A percentile compares a stretch with the other conserved stretches of the same genome.
These are phyloP conservation scores for Brassica incana DNA, from an alignment of 345 rosid genomes.

Conservation along the genomic window DNA sequence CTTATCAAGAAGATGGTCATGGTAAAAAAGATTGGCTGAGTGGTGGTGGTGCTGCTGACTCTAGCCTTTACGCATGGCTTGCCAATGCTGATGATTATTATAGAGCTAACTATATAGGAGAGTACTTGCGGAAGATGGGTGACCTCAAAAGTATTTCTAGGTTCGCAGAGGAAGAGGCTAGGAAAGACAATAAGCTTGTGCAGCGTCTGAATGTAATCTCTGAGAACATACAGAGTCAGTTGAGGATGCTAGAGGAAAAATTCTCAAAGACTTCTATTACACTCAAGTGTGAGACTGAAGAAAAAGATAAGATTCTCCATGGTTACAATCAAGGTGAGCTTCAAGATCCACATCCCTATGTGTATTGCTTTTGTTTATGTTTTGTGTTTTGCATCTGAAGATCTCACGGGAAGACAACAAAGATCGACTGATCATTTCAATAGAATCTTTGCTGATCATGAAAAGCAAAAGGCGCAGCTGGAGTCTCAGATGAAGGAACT, in stretches of 20 bases:
- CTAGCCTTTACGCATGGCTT: conserved; percentile 87
- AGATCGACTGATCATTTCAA: conserved; percentile 74
- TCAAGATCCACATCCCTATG: conserved; percentile 9
- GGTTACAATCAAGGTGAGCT: conserved; percentile 73
- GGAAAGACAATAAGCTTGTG: conserved; percentile 71
- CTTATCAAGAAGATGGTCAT: conserved; percentile 76
- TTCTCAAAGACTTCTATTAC: conserved; percentile 55
- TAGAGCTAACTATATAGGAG: conserved; percentile 63
- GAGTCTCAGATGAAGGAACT: conserved; percentile 78
- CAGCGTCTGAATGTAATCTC: conserved; percentile 53
- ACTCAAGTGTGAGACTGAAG: conserved; percentile 53
- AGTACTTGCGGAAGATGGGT: conserved; percentile 68
- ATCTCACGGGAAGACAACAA: conserved; percentile 71
- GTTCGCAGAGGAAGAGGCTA: conserved; percentile 82
- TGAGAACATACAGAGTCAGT: conserved; percentile 54
- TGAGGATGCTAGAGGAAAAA: conserved; percentile 59
- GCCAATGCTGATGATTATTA: conserved; percentile 85
- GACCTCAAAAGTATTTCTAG: conserved; percentile 76
- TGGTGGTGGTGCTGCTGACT: conserved; percentile 41
- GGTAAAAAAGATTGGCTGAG: conserved; percentile 73
- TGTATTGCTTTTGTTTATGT: conserved; percentile 19
- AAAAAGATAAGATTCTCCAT: conserved; percentile 79
- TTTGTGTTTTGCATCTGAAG: conserved; percentile 44
- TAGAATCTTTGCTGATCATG: conserved; percentile 79
- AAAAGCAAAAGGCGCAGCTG: conserved; percentile 72